phyloP scores from a whole-genome alignment of 1,284 basidiomycete species.

The Pulveroboletus sp. region DNA sequence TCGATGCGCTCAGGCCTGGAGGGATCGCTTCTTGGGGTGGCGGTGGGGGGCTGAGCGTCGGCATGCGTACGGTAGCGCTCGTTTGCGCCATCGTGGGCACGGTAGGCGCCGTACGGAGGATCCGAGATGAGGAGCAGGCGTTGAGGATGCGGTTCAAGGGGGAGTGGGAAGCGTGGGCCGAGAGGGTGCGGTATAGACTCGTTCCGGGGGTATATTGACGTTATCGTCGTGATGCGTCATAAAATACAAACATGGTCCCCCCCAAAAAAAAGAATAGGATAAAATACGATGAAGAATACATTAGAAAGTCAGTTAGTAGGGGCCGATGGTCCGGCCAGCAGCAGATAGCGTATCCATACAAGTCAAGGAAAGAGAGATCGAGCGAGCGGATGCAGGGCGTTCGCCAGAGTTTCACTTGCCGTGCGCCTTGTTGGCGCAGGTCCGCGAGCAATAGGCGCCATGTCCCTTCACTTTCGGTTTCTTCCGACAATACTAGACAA shows the following conservation, averaged over 20 bases:
- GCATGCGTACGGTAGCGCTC: constrained; percentile 15
- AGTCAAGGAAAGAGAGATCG: not conserved
- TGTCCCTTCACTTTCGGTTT: constrained; percentile 14
- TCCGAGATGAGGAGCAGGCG: constrained; percentile 16
- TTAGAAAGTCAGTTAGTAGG: not conserved
- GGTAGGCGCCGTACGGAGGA: constrained; percentile 13
- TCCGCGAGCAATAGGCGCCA: constrained; percentile 22
- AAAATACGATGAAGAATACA: constrained; percentile 1
- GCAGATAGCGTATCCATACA: not conserved
- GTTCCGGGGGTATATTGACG: constrained; percentile 28
- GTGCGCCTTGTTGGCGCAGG: constrained; percentile 22
- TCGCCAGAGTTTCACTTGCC: constrained; percentile 11
- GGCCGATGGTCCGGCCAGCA: constrained; percentile 7
- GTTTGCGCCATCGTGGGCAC: constrained; percentile 5
- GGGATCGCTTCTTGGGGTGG: not conserved
- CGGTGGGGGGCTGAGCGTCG: not conserved
- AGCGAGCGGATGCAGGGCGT: not conserved
- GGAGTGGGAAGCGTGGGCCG: constrained; percentile 27
- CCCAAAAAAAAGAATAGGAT: not conserved
- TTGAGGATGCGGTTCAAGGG: constrained; percentile 16
- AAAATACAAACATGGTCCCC: not conserved
- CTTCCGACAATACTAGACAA: constrained; percentile 21
- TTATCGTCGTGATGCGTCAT: not conserved
- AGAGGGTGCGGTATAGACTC: constrained; percentile 20
- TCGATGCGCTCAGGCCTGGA: not conserved